These are phyloP conservation scores for Wilcoxina mikolae DNA, from an alignment of 495 filamentous ascomycete genomes.

Conservation along the genomic window DNA sequence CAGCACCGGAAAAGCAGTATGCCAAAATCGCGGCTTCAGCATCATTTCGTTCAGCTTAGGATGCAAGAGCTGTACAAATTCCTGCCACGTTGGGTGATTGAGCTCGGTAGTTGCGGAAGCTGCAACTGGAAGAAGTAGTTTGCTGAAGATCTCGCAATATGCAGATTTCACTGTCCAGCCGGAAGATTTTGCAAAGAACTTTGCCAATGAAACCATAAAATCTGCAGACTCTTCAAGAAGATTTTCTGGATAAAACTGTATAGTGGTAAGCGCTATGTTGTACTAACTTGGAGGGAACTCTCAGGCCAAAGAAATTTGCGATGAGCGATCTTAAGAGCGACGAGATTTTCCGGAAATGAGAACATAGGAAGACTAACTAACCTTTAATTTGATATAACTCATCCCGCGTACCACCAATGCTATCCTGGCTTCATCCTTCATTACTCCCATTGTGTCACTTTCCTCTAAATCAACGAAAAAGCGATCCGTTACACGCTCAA, in stretches of 20 bases:
- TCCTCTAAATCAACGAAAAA: conserved; percentile 68
- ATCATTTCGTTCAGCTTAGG: conserved; percentile 67
- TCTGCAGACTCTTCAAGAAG: conserved; percentile 77
- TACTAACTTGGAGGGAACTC: neutral
- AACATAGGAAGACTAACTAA: conserved; percentile 21
- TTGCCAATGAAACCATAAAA: conserved; percentile 65
- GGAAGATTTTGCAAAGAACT: conserved; percentile 68
- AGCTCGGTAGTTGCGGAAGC: conserved; percentile 60
- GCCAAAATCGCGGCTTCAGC: conserved; percentile 81
- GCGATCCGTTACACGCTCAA: conserved; percentile 63
- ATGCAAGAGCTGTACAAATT: conserved; percentile 62
- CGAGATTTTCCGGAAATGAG: no score
- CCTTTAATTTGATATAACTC: conserved; percentile 67
- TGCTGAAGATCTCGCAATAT: conserved; percentile 81
- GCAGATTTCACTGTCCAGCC: conserved; percentile 80
- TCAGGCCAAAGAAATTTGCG: no score
- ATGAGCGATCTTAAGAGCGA: no score
- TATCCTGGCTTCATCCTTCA: conserved; percentile 61
- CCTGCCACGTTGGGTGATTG: conserved; percentile 65
- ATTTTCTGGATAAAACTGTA: conserved; percentile 44
- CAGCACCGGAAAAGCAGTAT: conserved; percentile 68
- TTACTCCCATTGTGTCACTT: conserved; percentile 45
- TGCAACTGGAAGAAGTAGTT: conserved; percentile 75
- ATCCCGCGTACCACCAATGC: conserved; percentile 79
- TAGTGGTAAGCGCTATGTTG: conserved; percentile 11